Conservation (phyloP, 23 red algal genomes). For the Gracilaria gracilis region DNA sequence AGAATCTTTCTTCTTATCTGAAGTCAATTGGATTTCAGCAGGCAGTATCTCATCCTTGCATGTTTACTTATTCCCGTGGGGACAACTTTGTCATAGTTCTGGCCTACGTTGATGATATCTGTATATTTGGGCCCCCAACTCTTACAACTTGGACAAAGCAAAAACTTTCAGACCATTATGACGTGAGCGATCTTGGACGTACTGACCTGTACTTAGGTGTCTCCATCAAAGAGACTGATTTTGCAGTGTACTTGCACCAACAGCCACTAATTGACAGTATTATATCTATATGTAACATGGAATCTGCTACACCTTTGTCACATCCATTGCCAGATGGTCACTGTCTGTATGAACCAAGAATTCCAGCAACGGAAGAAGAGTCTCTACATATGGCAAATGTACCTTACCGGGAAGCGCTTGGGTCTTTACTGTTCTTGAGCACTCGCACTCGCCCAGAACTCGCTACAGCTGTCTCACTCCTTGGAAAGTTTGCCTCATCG, state of each 20-base stretch:
- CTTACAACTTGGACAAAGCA: not conserved
- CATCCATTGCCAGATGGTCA: no score
- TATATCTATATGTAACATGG: not conserved
- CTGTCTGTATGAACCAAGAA: no score
- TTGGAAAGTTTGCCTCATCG: slow-evolving; percentile 11
- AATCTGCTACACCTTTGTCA: no score
- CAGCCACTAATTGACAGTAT: slow-evolving; percentile 29
- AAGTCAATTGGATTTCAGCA: not conserved
- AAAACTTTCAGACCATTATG: slow-evolving; percentile 21
- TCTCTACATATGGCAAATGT: no score
- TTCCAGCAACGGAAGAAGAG: no score
- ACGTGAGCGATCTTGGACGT: not conserved
- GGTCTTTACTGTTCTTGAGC: slow-evolving; percentile 2
- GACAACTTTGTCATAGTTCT: not conserved
- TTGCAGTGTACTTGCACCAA: not conserved
- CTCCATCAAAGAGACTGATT: slow-evolving; percentile 6
- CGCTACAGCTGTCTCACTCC: not conserved
- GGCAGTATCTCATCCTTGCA: not conserved
- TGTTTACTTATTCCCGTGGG: not conserved
- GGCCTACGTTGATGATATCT: slow-evolving; percentile 36
- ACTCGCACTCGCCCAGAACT: slow-evolving; percentile 20
- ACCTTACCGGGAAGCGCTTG: not conserved
- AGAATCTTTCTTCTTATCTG: slow-evolving; percentile 3
- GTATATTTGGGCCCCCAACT: slow-evolving; percentile 16
- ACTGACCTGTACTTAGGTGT: slow-evolving; percentile 15